Base-by-base conservation (phyloP, 2,329 filamentous ascomycete species). In the Sporothrix phasma region DNA sequence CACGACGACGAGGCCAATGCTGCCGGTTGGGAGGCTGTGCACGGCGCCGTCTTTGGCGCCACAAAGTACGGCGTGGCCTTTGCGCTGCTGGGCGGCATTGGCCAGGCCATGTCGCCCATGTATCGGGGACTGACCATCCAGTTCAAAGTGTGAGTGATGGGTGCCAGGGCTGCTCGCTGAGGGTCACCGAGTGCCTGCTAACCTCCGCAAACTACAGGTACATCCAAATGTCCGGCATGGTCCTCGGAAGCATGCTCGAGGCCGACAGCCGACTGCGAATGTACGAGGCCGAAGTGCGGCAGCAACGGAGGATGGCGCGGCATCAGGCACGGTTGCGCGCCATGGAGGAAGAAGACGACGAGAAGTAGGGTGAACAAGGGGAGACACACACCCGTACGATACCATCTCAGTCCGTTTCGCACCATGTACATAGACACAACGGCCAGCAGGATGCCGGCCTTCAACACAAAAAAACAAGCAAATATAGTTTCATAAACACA, bases 171-270 rank as follows among this genome's bases (percentile, higher is more conserved):
- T n/a, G n/a, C n/a, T n/a, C n/a, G n/a, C n/a, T n/a, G n/a, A n/a
- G n/a, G n/a, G n/a, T n/a, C n/a, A n/a, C 6, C 10, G 34, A 11
- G 10, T 37, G 11, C 34, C 15, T 37, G 10, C 3, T 7, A 15
- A 11, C 15, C 15, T 5, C 3, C 24, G 13, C 22, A 34, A 31
- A 61, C 22, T 49, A 63, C 70, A 92, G 89, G 34, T 93, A 90
- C 72, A 78, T 92, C 17, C 88, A 92, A 74, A 90, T 92, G 87
- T 89, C 87, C n/a, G 87, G 85, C 66, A 92, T 92, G 89, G 86
- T 89, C n/a, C 71, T 90, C 39, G 89, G 89, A 49, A 81, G 85
- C 71, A 89, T 89, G 81, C 81, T 92, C 62, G 88, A 91, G 76
- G 89, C 88, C 2, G 89, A 93, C 71, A 76, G 79, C 64, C 80